Conservation (phyloP, 2,329 filamentous ascomycete species). For the Monilinia polystroma region DNA sequence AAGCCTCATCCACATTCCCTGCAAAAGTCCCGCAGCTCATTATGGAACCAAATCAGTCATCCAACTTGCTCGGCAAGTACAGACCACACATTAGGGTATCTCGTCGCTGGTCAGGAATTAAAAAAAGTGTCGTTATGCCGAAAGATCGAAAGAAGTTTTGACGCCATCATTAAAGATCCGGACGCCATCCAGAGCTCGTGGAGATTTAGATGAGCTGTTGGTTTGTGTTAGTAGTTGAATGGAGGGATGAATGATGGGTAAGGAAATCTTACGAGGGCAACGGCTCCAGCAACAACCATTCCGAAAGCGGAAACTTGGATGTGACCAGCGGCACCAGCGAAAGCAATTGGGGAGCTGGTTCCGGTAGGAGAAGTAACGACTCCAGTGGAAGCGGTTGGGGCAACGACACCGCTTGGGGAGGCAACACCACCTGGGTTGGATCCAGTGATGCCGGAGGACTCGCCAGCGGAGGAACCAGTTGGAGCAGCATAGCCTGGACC, state of each 20-base stretch:
- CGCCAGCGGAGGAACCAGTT: constrained; percentile 18
- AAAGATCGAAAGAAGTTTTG: constrained; percentile 22
- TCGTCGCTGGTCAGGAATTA: constrained; percentile 28
- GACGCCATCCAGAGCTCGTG: constrained; percentile 32
- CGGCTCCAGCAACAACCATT: constrained; percentile 40
- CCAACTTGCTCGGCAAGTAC: constrained; percentile 30
- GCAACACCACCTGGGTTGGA: not conserved
- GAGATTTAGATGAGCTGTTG: constrained; percentile 37
- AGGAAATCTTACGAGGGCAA: constrained; percentile 38
- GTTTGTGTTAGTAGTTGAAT: constrained; percentile 31
- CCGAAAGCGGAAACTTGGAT: constrained; percentile 38
- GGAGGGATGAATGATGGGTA: not conserved
- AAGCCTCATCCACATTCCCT: constrained; percentile 24
- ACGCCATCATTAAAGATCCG: constrained; percentile 29
- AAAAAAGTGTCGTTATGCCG: constrained; percentile 34
- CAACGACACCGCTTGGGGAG: constrained; percentile 20
- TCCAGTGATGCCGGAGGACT: constrained; percentile 20
- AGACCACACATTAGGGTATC: constrained; percentile 31
- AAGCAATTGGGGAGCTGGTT: constrained; percentile 37
- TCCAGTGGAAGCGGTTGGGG: constrained; percentile 31
- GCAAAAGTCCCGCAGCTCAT: constrained; percentile 22
- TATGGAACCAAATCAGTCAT: constrained; percentile 16
- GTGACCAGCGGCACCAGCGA: constrained; percentile 35
- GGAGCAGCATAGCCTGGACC: constrained; percentile 30
- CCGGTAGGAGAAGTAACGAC: constrained; percentile 28